phyloP scores from a whole-genome alignment of 331 rosid genomes.

The Rhamnella rubrinervis region DNA sequence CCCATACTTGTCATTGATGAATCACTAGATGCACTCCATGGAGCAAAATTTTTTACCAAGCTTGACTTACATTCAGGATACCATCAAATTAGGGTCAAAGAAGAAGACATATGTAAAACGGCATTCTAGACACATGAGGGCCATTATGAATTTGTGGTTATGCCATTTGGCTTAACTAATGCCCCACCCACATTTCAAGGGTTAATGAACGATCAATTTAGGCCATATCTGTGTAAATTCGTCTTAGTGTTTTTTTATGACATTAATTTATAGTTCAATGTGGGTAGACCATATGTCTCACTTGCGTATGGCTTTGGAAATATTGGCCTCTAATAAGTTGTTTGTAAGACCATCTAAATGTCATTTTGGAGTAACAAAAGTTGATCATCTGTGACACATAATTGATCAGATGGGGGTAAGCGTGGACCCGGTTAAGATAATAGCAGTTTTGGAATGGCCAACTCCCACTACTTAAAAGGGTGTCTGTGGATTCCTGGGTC shows the following conservation, averaged over 20 bases:
- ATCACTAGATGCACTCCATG: no score
- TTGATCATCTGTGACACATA: not conserved
- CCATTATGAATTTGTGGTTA: not conserved
- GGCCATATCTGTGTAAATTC: not conserved
- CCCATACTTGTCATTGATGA: no score
- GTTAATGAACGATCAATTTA: not conserved
- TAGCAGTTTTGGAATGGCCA: not conserved
- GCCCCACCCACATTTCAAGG: not conserved
- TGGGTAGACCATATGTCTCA: not conserved
- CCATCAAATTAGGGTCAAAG: not conserved
- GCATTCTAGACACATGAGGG: not conserved
- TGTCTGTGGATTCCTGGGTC: not conserved
- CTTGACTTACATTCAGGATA: no score
- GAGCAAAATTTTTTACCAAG: no score
- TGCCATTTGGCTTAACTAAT: not conserved
- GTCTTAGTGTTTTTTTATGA: no score
- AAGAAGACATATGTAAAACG: not conserved
- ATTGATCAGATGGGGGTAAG: not conserved
- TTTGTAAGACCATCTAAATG: not conserved
- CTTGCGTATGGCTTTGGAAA: not conserved
- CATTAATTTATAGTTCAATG: not conserved
- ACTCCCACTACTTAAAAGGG: not conserved
- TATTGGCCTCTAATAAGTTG: no score
- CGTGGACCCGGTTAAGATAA: not conserved
- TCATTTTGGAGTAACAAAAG: not conserved